phyloP scores from a whole-genome alignment of 352 stramenopile species.

The Phytopythium montanum region DNA sequence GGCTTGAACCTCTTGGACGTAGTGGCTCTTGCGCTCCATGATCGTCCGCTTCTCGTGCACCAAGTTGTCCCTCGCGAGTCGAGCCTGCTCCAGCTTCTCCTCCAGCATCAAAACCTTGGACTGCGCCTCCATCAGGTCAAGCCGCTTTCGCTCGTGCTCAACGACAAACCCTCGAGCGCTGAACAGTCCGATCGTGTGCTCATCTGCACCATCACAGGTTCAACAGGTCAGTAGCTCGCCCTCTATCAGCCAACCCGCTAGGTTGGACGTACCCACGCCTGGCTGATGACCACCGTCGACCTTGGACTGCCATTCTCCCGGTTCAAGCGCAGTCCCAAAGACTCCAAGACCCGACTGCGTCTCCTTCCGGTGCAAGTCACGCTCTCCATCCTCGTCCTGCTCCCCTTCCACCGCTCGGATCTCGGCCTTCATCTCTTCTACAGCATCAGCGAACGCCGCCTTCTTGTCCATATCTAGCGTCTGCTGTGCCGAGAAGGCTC shows the following conservation, averaged over 20 bases:
- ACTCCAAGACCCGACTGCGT: constrained; percentile 49
- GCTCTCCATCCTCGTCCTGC: constrained; percentile 21
- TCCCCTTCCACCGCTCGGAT: constrained; percentile 25
- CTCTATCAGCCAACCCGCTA: not conserved
- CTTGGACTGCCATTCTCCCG: constrained; percentile 57
- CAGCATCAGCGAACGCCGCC: constrained; percentile 20
- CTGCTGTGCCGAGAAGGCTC: constrained; percentile 44
- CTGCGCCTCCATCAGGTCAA: constrained; percentile 48
- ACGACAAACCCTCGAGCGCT: constrained; percentile 33
- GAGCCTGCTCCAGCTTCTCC: constrained; percentile 51
- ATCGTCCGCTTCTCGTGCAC: constrained; percentile 41
- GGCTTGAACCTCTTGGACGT: constrained; percentile 48
- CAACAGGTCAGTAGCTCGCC: not conserved
- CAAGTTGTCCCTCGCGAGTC: constrained; percentile 34
- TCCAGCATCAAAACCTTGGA: constrained; percentile 43
- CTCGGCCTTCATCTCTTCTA: constrained; percentile 32
- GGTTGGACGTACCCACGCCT: constrained; percentile 40
- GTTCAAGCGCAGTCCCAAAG: constrained; percentile 42
- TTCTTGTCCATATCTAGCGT: constrained; percentile 19
- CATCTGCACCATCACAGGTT: constrained; percentile 20
- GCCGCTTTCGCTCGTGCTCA: constrained; percentile 46
- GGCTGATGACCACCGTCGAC: constrained; percentile 32
- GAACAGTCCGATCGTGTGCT: constrained; percentile 45
- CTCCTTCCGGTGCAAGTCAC: constrained; percentile 16
- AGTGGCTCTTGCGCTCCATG: constrained; percentile 37